phyloP scores from a whole-genome alignment of 305 asterid genomes.

The Fraxinus sp. region DNA sequence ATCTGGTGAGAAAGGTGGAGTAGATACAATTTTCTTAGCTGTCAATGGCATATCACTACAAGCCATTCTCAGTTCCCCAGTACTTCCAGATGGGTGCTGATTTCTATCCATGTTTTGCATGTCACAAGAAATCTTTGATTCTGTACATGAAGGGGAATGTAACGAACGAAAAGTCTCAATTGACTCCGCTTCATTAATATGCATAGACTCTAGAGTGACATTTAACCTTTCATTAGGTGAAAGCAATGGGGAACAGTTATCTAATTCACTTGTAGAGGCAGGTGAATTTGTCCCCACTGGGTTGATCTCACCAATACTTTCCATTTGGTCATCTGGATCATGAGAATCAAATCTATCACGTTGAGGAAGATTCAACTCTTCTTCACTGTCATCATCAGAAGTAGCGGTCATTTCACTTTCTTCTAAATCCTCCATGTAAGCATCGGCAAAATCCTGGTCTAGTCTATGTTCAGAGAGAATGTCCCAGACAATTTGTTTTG shows the following conservation, averaged over 20 bases:
- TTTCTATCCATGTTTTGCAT: conserved; percentile 16
- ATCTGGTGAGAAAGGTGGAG: conserved; percentile 22
- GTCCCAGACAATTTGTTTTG: conserved; percentile 63
- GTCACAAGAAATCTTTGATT: conserved; percentile 34
- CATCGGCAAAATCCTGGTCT: conserved; percentile 62
- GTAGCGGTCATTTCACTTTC: conserved; percentile 33
- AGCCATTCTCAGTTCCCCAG: conserved; percentile 23
- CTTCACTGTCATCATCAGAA: conserved; percentile 37
- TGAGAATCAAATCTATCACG: conserved; percentile 25
- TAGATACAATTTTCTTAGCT: conserved; percentile 24
- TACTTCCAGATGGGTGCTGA: conserved; percentile 12
- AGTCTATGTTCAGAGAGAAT: conserved; percentile 46
- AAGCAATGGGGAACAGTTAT: conserved; percentile 22
- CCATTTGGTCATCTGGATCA: conserved; percentile 37
- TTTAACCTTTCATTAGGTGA: conserved; percentile 31
- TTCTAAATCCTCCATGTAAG: conserved; percentile 56
- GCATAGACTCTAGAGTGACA: conserved; percentile 28
- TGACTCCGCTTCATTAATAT: conserved; percentile 28
- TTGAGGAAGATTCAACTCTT: conserved; percentile 21
- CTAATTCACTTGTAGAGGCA: conserved; percentile 26
- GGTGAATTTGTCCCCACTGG: conserved; percentile 34
- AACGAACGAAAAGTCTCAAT: conserved; percentile 18
- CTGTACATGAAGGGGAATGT: conserved; percentile 19
- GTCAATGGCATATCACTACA: conserved; percentile 17
- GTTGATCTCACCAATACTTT: conserved; percentile 59